Percentiles rank a stretch among this genome's conserved stretches.
These are phyloP conservation scores for Pyrenochaeta sp. DNA, from an alignment of 2,329 filamentous ascomycete genomes.

Conservation along the genomic window DNA sequence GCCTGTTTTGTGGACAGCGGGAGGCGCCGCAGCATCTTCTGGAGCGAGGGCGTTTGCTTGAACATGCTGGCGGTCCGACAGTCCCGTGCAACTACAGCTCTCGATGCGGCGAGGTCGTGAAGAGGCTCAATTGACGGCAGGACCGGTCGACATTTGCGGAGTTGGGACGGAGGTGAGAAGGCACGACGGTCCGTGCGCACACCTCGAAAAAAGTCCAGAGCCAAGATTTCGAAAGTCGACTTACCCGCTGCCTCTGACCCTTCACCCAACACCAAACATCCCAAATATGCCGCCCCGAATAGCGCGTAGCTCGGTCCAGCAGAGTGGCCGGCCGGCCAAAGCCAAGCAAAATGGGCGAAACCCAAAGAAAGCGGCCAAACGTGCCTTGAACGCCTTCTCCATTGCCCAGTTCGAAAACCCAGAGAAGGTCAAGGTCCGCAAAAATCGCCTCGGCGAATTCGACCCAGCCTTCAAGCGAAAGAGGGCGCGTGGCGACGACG, in stretches of 20 bases:
- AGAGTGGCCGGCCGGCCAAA: conserved; percentile 40
- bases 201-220: conserved; percentile 24
- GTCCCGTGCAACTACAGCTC: conserved; percentile 1
- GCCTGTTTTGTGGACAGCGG: conserved; percentile 91
- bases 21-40: conserved; percentile 74
- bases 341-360: conserved; percentile 43
- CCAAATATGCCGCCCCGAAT: conserved; percentile 56
- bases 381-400: conserved; percentile 68
- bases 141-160: conserved; percentile 21
- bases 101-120: conserved; percentile 5
- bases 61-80: conserved; percentile 57
- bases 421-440: conserved; percentile 61
- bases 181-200: conserved; percentile 14
- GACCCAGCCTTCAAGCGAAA: conserved; percentile 53
- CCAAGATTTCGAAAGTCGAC: conserved; percentile 33
- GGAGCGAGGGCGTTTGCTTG: conserved; percentile 71
- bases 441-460: conserved; percentile 64
- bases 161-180: conserved; percentile 20
- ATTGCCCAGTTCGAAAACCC: conserved; percentile 67
- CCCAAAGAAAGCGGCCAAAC: conserved; percentile 59
- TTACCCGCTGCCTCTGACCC: conserved; percentile 7
- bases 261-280: conserved; percentile 7
- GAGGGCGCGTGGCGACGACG: conserved; percentile 59
- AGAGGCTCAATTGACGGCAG: conserved; percentile 1
- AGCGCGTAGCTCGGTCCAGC: conserved; percentile 47